Evolutionary conservation across 2,329 filamentous ascomycete species (phyloP), one percentile per base, ranked within the genome.

Genomic region (Cladosporium colombiae): DNA sequence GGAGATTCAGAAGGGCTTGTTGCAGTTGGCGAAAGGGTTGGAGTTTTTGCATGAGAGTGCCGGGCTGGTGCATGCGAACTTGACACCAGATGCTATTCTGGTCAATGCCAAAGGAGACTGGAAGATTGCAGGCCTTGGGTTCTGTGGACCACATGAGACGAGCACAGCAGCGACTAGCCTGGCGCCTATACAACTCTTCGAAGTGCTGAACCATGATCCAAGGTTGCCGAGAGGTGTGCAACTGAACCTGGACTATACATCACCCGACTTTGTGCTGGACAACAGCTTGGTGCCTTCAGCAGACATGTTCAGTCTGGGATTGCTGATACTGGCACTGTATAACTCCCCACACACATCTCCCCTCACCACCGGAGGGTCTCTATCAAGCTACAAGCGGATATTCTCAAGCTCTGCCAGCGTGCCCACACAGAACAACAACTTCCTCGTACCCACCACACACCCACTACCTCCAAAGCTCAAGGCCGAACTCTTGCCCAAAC

Each of bases 31-130:
- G 74, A 97, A 97, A 77, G 94, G 93, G 2, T 83, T 98, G 33
- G 94, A 98, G 78, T 98, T 98, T 75, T 81, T 98, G 67, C 94
- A 98, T 75, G 94, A 98, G 75, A 97, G 94, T 75, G 94, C 94
- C 11, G 92, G 92, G 0, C 84, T 99, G 58, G 92, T 98, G 0
- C 95, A 99, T 78, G 92, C 91, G 57, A 99, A 99, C 75, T 79
- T 99, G 69, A 98, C 93, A 0, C 95, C 95, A 0, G 94, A 98
- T 69, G 91, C 93, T 21, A 88, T 99, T 69, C 90, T 97, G 70
- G 88, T 99, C 78, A 99, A 99, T 79, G 88, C 91, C 49, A 99
- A 99, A 86, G 96, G 92, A 57, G 95, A 99, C 78, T 99, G 95
- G 95, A 99, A 99, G 78, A 91, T 99, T 68, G 94, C 93, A 72